Base-by-base conservation (phyloP, 2,329 filamentous ascomycete genomes). In the Colletotrichum tropicicola region DNA sequence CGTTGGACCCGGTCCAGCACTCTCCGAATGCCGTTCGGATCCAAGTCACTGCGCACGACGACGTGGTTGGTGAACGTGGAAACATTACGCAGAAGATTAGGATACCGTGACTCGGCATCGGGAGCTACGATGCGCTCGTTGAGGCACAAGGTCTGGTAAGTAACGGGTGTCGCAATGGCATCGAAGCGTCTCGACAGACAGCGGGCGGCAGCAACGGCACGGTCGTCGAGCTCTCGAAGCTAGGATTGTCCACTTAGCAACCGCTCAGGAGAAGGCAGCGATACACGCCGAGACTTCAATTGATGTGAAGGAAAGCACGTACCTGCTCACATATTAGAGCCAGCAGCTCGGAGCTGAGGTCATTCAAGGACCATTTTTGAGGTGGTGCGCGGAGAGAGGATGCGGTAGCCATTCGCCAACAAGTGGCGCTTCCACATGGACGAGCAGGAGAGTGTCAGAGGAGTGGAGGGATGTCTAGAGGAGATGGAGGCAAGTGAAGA, bases 281-380 rank as follows among this genome's bases (percentile, higher is more conserved):
- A 10, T 9, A 23, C 17, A 23, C 12, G 45, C 32, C 13, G 15
- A 28, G 35, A 15, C 13, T 15, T 2, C 17, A 21, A n/a, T 3
- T 6, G 2, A 41, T 15, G 27, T 12, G 4, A 13, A 23, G 30
- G 9, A 35, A 23, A 12, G 6, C 12, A 63, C 69, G 35, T 73
- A 83, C 82, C 71, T 81, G 75, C 68, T 79, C 69, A 25, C 82
- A 74, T 32, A 83, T 76, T 37, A 83, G 70, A 55, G 72, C 68
- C n/a, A 83, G 52, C 15, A 83, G 70, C 70, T 84, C 82, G 5
- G 79, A 75, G 69, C 79, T 82, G 17, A 84, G 75, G 55, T 74
- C 70, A 54, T 76, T 67, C 19, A 79, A 67, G 9, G 73, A 76
- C 68, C 72, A 73, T 54, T 43, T 69, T 28, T 58, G 67, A 43